These are phyloP conservation scores for Oryza nivara DNA, from an alignment of 176 grass and related monocot species.

Conservation along the genomic window DNA sequence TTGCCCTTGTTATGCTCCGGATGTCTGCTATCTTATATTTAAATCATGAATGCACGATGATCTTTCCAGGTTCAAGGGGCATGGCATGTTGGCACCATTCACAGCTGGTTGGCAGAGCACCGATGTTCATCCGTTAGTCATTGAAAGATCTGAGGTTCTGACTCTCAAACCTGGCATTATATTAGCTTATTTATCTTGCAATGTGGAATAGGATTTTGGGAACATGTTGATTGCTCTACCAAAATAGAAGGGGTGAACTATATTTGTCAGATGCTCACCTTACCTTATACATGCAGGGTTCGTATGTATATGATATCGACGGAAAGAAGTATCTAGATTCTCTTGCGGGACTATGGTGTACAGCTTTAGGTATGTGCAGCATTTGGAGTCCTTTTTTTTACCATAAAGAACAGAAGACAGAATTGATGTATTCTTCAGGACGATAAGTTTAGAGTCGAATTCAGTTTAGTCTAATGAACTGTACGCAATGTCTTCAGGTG, in stretches of 20 bases:
- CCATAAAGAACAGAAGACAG: neutral
- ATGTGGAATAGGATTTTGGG: neutral
- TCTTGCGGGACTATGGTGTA: constrained; percentile 95
- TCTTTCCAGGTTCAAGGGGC: constrained; percentile 82
- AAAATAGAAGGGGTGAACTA: neutral
- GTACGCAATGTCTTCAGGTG: constrained; percentile 66
- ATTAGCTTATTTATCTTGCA: constrained; percentile 11
- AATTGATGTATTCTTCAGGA: constrained; percentile 5
- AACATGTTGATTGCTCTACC: neutral
- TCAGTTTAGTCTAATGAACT: constrained; percentile 11
- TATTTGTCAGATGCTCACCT: neutral
- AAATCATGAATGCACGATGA: constrained; percentile 1
- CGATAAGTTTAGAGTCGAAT: neutral
- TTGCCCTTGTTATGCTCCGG: neutral
- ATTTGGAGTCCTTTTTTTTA: neutral
- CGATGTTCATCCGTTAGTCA: constrained; percentile 80
- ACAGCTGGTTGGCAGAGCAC: constrained; percentile 97
- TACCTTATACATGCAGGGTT: constrained; percentile 60
- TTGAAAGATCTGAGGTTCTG: constrained; percentile 90
- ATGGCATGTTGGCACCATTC: constrained; percentile 97
- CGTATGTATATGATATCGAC: constrained; percentile 86
- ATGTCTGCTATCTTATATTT: neutral
- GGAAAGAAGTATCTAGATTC: constrained; percentile 91
- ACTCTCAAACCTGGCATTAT: neutral
- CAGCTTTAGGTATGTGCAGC: constrained; percentile 74